Evolutionary conservation across 495 filamentous ascomycete genomes (phyloP), one percentile per base, ranked within the genome.

Genomic region (Aspergillus biplanus): DNA sequence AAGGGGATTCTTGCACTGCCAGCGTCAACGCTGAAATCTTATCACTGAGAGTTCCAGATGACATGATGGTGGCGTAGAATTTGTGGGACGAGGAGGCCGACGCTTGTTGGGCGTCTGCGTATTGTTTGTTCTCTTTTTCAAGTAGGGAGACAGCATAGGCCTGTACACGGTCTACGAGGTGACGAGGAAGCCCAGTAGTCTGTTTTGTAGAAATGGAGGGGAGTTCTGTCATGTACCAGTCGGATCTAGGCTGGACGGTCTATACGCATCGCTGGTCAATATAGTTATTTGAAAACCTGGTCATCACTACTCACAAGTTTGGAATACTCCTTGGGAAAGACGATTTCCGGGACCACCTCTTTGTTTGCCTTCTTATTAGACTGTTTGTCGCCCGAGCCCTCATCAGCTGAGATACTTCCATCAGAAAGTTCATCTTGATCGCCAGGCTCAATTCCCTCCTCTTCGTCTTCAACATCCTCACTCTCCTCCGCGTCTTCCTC

Each of bases 41-140:
- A 77, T 99, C 95, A 37, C 92, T 95, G 56, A 97, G 83, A 7
- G 96, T 99, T 78, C 95, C 95, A 2, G 93, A 92, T 15, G 92
- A 79, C 95, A 99, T 97, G 73, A 99, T 96, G 6, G 92, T 96
- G 2, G 91, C 90, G 79, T 97, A 87, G 80, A 98, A 99, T 74
- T 90, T 95, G 70, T 93, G 88, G 9, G 93, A 90, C 1, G 95
- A 97, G 47, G 90, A 89, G 27, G 85, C 78, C 1, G 82, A 81
- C 9, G 79, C 73, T 58, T 83, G 65, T 66, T 83, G 65, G 69
- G 82, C 75, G 42, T 77, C 74, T 9, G 78, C 74, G 72, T 92
- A 89, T 75, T 88, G 64, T 48, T 84, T 75, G 73, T 83, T 83
- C 77, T 99, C 95, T 33, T 85, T 77, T 58, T 93, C 86, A 2